phyloP scores from a whole-genome alignment of 139 green algal species.

The Dunaliella primolecta region DNA sequence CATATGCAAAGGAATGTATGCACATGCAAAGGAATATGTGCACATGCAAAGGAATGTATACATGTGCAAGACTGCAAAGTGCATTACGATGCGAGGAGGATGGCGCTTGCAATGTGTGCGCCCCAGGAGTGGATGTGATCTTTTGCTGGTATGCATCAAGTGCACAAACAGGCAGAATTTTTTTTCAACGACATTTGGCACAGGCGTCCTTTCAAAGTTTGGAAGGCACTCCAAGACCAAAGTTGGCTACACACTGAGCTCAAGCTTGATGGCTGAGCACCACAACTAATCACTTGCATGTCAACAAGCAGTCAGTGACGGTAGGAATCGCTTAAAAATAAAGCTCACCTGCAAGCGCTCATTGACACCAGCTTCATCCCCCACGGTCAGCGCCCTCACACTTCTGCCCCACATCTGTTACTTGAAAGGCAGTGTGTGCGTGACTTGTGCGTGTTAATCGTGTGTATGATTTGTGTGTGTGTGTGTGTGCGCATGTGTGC shows the following conservation, averaged over 20 bases:
- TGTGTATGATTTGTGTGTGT: not conserved
- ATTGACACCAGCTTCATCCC: not conserved
- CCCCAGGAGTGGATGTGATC: too few species aligned
- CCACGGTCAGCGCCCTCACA: not conserved
- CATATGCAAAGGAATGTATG: too few species aligned
- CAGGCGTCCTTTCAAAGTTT: not conserved
- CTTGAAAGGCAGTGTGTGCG: too few species aligned
- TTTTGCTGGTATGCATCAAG: not conserved
- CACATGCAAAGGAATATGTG: too few species aligned
- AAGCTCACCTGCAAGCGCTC: not conserved
- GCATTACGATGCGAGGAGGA: too few species aligned
- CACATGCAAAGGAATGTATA: too few species aligned
- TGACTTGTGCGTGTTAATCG: not conserved
- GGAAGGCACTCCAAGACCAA: not conserved
- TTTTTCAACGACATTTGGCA: not conserved
- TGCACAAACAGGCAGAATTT: not conserved
- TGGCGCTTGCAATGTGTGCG: too few species aligned
- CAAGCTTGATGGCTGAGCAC: not conserved
- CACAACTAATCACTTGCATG: not conserved
- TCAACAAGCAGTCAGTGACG: not conserved
- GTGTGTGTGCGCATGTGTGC: not conserved
- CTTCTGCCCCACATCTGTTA: not conserved
- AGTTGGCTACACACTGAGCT: not conserved
- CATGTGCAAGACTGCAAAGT: too few species aligned
- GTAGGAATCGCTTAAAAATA: not conserved